phyloP scores from a whole-genome alignment of 768 basidiomycete species.

The Filobasidium wieringae region DNA sequence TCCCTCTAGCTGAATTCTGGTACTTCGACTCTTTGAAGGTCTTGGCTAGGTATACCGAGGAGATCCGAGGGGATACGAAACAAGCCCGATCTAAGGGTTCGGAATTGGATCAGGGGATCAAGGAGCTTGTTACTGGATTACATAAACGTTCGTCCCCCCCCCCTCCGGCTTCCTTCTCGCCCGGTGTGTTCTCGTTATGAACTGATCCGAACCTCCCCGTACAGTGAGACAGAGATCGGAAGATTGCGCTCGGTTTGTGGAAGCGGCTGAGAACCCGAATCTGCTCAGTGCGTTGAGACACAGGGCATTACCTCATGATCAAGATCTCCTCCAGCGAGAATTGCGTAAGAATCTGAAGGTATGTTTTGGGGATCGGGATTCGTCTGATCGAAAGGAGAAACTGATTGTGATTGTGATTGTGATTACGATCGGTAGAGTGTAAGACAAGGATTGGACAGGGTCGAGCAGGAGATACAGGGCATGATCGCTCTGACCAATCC shows the following conservation, averaged over 20 bases:
- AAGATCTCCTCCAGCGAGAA: neutral
- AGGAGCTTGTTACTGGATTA: neutral
- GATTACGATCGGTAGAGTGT: neutral
- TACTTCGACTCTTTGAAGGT: constrained; percentile 46
- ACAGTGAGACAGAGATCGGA: constrained; percentile 55
- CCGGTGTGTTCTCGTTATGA: neutral
- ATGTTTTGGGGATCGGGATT: neutral
- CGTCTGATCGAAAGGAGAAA: neutral
- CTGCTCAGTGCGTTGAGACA: neutral
- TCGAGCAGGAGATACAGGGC: too few relatives aligned
- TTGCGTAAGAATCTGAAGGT: neutral
- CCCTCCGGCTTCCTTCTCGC: too few relatives aligned
- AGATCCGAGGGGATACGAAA: constrained; percentile 7
- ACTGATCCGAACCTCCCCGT: neutral
- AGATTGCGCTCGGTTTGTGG: constrained; percentile 49
- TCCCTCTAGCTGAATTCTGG: constrained; percentile 46
- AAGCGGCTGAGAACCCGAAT: constrained; percentile 57
- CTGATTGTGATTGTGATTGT: neutral
- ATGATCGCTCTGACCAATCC: too few relatives aligned
- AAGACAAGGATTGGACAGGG: neutral
- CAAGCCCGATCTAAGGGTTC: neutral
- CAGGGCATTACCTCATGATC: neutral
- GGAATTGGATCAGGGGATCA: neutral
- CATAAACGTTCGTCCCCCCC: neutral
- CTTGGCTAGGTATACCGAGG: constrained; percentile 46